phyloP scores from a whole-genome alignment of 2,329 filamentous ascomycete species.

The Tothia fuscella region DNA sequence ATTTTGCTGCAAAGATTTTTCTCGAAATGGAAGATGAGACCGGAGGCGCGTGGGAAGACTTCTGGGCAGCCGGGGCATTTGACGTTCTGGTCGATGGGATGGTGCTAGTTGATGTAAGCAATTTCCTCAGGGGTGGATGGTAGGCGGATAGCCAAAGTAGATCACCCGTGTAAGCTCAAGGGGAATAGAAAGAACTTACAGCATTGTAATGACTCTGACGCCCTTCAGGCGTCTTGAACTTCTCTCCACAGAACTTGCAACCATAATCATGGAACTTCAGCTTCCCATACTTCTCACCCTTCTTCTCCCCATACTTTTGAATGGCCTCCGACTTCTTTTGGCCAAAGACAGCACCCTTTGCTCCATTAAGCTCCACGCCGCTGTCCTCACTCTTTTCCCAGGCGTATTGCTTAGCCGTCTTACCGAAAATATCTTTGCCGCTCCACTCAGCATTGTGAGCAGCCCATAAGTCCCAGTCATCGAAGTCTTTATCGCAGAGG shows the following conservation, averaged over 20 bases:
- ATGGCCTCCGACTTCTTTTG: neutral
- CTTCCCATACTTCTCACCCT: neutral
- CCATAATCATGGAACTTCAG: constrained; percentile 13
- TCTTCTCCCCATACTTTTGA: neutral
- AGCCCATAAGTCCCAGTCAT: constrained; percentile 31
- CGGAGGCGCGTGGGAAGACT: constrained; percentile 36
- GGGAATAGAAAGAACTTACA: constrained; percentile 30
- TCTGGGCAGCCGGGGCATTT: constrained; percentile 40
- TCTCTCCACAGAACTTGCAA: constrained; percentile 44
- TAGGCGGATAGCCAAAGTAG: constrained; percentile 5
- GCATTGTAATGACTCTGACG: constrained; percentile 39
- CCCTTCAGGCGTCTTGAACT: constrained; percentile 42
- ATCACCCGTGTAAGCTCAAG: constrained; percentile 2
- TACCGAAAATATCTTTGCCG: constrained; percentile 1
- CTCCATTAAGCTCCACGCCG: no score
- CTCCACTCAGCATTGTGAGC: constrained; percentile 32
- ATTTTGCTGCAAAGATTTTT: constrained; percentile 37
- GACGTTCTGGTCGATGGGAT: constrained; percentile 38
- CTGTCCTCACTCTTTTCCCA: no score
- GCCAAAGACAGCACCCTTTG: no score
- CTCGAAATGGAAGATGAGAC: constrained; percentile 44
- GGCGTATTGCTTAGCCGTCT: constrained; percentile 4
- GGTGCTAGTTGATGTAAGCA: no score
- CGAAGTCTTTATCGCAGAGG: constrained; percentile 34
- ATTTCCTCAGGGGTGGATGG: no score